These are phyloP conservation scores for Fusarium sp. DNA, from an alignment of 2,329 filamentous ascomycete species.

Conservation along the genomic window DNA sequence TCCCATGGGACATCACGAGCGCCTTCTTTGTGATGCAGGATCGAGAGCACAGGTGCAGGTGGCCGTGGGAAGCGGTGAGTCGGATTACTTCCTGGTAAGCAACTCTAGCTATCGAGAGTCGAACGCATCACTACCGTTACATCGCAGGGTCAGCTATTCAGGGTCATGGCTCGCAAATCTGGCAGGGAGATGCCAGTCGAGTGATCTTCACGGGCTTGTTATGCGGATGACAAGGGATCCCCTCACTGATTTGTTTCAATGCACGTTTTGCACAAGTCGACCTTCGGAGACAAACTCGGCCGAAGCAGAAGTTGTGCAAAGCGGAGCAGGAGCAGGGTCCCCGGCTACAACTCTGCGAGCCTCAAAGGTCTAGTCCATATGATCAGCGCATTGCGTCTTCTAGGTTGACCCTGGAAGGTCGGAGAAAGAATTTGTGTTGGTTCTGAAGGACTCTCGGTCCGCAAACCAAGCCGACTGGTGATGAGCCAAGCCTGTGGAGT, in stretches of 20 bases:
- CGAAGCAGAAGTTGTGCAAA: slow-evolving; percentile 12
- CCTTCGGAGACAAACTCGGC: slow-evolving; percentile 32
- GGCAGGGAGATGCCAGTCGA: slow-evolving; percentile 24
- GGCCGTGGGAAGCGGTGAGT: slow-evolving; percentile 33
- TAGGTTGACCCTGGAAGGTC: slow-evolving; percentile 34
- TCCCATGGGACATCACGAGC: slow-evolving; percentile 4
- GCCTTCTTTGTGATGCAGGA: slow-evolving; percentile 13
- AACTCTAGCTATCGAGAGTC: background rate
- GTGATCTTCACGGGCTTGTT: slow-evolving; percentile 35
- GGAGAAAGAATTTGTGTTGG: slow-evolving; percentile 33
- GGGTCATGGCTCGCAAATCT: slow-evolving; percentile 37
- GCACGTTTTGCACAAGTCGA: slow-evolving; percentile 13
- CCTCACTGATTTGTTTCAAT: slow-evolving; percentile 27
- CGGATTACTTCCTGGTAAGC: background rate
- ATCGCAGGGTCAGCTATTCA: slow-evolving; percentile 30
- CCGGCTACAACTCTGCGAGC: slow-evolving; percentile 26
- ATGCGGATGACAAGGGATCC: slow-evolving; percentile 9
- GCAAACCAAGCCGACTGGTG: slow-evolving; percentile 35
- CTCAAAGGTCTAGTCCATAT: slow-evolving; percentile 22
- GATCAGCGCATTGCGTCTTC: slow-evolving; percentile 30
- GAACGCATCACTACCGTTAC: slow-evolving; percentile 23
- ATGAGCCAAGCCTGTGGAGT: slow-evolving; percentile 23
- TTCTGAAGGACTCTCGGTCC: slow-evolving; percentile 24
- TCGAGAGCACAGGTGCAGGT: slow-evolving; percentile 13
- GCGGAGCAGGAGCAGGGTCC: slow-evolving; percentile 11